Evolutionary conservation across 2,329 filamentous ascomycete genomes (phyloP).

Genomic region (Myrmaecium sp.): DNA sequence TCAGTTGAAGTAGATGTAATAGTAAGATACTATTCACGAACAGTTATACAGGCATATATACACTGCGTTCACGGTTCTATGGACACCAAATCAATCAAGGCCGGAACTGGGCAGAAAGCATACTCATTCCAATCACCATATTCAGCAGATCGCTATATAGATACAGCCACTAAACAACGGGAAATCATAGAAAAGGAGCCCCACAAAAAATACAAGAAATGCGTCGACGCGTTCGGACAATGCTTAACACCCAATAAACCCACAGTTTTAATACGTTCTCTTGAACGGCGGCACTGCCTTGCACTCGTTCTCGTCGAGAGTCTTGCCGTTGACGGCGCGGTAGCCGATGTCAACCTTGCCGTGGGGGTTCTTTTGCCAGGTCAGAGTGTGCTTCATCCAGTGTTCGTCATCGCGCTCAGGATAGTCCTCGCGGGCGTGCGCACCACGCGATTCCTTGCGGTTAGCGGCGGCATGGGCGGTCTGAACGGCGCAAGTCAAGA

Average conservation of each 20-base stretch:
- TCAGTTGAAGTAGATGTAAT: no score
- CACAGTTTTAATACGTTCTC: constrained; percentile 54
- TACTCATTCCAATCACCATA: no score
- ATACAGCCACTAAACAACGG: no score
- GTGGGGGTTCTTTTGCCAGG: constrained; percentile 87
- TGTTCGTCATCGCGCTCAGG: constrained; percentile 88
- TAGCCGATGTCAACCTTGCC: constrained; percentile 75
- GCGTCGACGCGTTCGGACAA: no score
- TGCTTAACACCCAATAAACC: background rate
- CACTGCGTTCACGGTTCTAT: no score
- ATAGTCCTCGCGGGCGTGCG: constrained; percentile 92
- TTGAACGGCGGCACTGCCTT: constrained; percentile 94
- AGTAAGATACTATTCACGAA: no score
- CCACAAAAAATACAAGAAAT: no score
- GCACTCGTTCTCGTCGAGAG: constrained; percentile 91
- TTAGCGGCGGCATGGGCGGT: constrained; percentile 81
- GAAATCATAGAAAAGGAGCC: no score
- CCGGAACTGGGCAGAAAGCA: no score
- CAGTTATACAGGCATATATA: no score
- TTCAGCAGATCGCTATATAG: no score
- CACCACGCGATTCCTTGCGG: constrained; percentile 92
- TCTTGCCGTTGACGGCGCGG: constrained; percentile 64
- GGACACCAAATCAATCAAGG: no score
- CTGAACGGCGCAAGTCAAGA: constrained; percentile 94
- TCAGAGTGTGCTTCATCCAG: constrained; percentile 99